These are phyloP conservation scores for Pseudocercospora crystallina DNA, from an alignment of 2,329 filamentous ascomycete species.

Conservation along the genomic window DNA sequence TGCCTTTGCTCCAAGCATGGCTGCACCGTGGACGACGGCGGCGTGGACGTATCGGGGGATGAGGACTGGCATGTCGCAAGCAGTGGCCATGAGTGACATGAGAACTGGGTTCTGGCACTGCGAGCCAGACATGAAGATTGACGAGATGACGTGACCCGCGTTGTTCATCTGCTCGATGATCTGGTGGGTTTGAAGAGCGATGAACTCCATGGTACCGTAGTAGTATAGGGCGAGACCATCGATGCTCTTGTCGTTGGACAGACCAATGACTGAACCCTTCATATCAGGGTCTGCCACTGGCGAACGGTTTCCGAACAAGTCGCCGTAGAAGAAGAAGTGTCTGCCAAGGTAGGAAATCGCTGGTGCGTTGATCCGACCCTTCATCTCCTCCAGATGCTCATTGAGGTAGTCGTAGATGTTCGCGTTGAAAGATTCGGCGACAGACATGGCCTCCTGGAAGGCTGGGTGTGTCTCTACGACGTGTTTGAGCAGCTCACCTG, in stretches of 20 bases:
- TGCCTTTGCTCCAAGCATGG: slow-evolving; percentile 97
- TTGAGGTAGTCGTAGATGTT: slow-evolving; percentile 97
- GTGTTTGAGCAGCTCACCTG: slow-evolving; percentile 89
- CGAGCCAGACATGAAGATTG: slow-evolving; percentile 98
- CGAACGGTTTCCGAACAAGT: slow-evolving; percentile 94
- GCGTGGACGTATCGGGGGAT: slow-evolving; percentile 93
- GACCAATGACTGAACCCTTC: slow-evolving; percentile 83
- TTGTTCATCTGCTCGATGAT: slow-evolving; percentile 94
- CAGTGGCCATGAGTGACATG: slow-evolving; percentile 87
- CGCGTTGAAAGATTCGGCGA: slow-evolving; percentile 77
- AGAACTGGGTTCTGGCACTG: slow-evolving; percentile 95
- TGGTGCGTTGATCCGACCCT: slow-evolving; percentile 67
- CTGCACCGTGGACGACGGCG: slow-evolving; percentile 94
- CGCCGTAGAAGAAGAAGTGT: slow-evolving; percentile 98
- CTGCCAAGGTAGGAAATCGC: slow-evolving; percentile 81
- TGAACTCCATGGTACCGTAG: slow-evolving; percentile 96
- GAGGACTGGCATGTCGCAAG: slow-evolving; percentile 86
- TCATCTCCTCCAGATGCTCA: slow-evolving; percentile 75
- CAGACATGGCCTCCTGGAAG: slow-evolving; percentile 73
- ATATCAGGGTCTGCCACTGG: slow-evolving; percentile 91
- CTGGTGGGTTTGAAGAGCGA: slow-evolving; percentile 92
- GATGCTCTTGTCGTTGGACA: slow-evolving; percentile 81
- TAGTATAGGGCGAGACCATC: slow-evolving; percentile 89
- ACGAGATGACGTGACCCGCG: slow-evolving; percentile 80
- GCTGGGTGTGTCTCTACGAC: slow-evolving; percentile 94